A percentile compares a stretch with the other conserved stretches of the same genome.
These are phyloP conservation scores for Lichtheimia ornata DNA, from an alignment of 371 early-diverging fungal genomes.

Conservation along the genomic window DNA sequence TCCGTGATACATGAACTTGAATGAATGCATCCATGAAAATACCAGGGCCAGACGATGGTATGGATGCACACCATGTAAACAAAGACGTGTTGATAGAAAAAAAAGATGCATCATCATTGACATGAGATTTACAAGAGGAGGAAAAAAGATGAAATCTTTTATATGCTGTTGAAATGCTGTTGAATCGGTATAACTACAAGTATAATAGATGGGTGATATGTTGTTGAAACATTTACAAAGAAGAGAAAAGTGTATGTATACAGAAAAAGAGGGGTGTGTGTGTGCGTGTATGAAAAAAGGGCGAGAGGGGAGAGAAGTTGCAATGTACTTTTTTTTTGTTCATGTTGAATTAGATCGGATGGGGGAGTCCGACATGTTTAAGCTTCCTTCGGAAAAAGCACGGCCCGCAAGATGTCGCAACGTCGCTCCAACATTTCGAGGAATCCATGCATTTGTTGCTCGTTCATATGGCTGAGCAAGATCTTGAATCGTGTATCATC, in stretches of 20 bases:
- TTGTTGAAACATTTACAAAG: constrained; percentile 5
- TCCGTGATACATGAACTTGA: no score
- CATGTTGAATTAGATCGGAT: no score
- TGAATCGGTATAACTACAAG: background rate
- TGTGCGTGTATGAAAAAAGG: constrained; percentile 1
- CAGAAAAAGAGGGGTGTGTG: constrained; percentile 9
- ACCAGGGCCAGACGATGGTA: no score
- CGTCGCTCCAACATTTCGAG: constrained; percentile 33
- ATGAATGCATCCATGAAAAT: no score
- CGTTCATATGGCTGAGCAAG: constrained; percentile 30
- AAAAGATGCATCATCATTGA: no score
- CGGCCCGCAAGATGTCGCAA: constrained; percentile 23
- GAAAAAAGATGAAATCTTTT: background rate
- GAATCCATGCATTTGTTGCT: constrained; percentile 30
- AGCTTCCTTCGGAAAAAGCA: constrained; percentile 5
- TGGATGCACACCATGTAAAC: no score
- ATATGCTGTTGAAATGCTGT: constrained; percentile 3
- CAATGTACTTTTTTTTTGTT: background rate
- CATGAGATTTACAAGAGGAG: background rate
- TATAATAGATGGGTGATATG: background rate
- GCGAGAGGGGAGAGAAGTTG: background rate
- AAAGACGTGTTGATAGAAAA: no score
- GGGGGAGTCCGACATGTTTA: no score
- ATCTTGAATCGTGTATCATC: constrained; percentile 35
- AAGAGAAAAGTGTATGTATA: background rate